Evolutionary conservation across 2,329 filamentous ascomycete species (phyloP), one percentile per base, ranked within the genome.

Genomic region (Gnomoniopsis sp.): DNA sequence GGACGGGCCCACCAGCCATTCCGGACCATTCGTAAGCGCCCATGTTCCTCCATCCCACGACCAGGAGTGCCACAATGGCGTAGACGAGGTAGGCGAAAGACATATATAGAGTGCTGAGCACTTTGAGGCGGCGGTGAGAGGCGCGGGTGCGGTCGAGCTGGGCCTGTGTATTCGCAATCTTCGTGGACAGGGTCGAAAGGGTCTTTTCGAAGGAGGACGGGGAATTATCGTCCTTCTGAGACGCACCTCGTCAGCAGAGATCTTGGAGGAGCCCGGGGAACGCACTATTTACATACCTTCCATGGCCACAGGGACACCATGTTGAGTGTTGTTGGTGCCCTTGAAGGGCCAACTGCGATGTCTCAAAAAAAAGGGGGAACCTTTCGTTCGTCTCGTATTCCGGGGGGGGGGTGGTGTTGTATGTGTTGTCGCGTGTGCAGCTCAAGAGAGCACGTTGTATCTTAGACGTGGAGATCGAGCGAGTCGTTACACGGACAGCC

Each of bases 181-280:
- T 96, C 54, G 80, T 79, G 12, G 93, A 90, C 49, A 99, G 84
- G 23, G 85, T 81, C 11, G 91, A 90, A 33, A 99, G 86, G 2
- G 88, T 86, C 79, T 93, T 97, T 77, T 99, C 95, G 71, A 98
- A 99, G 3, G 88, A 90, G 53, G 92, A 93, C 26, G 95, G 89
- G 65, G 93, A 96, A 70, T 84, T 89, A 71, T 88, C 84, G 69
- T 90, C 84, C 96, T 68, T 38, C 48, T 19, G 30, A 6, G 48
- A 11, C 44, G 44, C 19, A 63, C 8, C 41, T 43, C 17, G 23
- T 62, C 55, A 51, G 53, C 26, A 63, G 54, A 49, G 47, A 34
- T 53, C 15, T n/a, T 26, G 22, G 44, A 21, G 14, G 19, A 33
- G 41, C 7, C 10, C 36, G 48, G 34, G n/a, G 26, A 41, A 38